Evolutionary conservation across 345 rosid genomes (phyloP).

Genomic region (Euphorbia tirucalli): DNA sequence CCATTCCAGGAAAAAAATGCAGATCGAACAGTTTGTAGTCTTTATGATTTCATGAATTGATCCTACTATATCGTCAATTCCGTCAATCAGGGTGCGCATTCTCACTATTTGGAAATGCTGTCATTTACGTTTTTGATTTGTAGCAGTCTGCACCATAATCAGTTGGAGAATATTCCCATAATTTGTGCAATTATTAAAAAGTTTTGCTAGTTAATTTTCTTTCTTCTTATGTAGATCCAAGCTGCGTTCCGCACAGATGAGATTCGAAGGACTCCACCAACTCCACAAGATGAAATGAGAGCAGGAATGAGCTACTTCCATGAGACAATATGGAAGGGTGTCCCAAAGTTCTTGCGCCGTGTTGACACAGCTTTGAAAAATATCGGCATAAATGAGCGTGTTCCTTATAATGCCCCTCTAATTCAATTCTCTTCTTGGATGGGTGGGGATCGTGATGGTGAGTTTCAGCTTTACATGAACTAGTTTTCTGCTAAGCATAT

Average conservation of each 20-base stretch:
- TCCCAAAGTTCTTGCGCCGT: slow-evolving; percentile 95
- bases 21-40: background rate
- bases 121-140: background rate
- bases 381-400: slow-evolving; percentile 85
- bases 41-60: background rate
- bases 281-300: slow-evolving; percentile 99
- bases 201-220: background rate
- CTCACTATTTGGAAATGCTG: background rate
- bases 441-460: slow-evolving; percentile 99
- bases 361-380: slow-evolving; percentile 97
- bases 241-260: slow-evolving; percentile 99
- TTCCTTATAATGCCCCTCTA: slow-evolving; percentile 97
- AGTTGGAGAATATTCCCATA: background rate
- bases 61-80: background rate
- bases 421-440: slow-evolving; percentile 99
- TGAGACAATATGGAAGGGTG: slow-evolving; percentile 99
- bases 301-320: slow-evolving; percentile 99
- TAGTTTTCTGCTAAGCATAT: background rate
- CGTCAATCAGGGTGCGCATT: background rate
- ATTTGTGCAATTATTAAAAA: background rate
- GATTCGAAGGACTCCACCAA: slow-evolving; percentile 94
- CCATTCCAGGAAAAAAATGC: background rate
- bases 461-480: slow-evolving; percentile 14
- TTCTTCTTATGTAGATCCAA: slow-evolving; percentile 62
- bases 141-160: background rate